Evolutionary conservation across 2,329 filamentous ascomycete species (phyloP), one percentile per base, ranked within the genome.

Genomic region (Pseudogymnoascus sp.): DNA sequence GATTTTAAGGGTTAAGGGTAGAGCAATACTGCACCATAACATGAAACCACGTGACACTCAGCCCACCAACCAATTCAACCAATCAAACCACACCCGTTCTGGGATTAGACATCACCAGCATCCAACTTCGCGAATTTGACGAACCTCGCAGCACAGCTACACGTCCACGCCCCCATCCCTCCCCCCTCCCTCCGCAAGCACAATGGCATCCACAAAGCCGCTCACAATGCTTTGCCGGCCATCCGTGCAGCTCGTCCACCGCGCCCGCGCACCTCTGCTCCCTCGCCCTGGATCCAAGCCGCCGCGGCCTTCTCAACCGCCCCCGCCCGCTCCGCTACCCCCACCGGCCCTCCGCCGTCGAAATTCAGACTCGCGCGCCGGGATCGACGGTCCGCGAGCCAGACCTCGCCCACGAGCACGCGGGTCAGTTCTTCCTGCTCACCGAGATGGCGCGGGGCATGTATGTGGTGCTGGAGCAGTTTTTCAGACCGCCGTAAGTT

Each of bases 381-480:
- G 60, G 83, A 87, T 75, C 79, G 85, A 79, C 97, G 92, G 91
- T 87, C 96, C 69, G 85, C 96, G 76, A 83, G 87, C 67, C 81
- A 84, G 66, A 91, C 96, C 75, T 86, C 83, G 85, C 89, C 37
- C 79, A 96, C 69, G 91, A 97, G 78, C 89, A 88, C 76, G 83
- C 91, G 67, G 92, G 90, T 70, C 95, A 93, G 75, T 97, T 92
- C 82, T 99, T 99, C 80, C 84, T 99, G 75, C 80, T 97, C 82
- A 88, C 90, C 61, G 95, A 99, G 83, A 95, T 97, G 89, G 84
- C 91, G 76, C 87, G 95, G 74, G 95, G 95, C 77, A 97, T 99
- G 95, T 99, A 97, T 75, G 88, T 99, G 69, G 86, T 95, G 77
- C 75, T 99, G 74, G 95, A 99, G 84, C 93, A 99, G 81, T 99